Evolutionary conservation across 768 basidiomycete species (phyloP), one percentile per base, ranked within the genome.

Genomic region (Mycena vulgaris): DNA sequence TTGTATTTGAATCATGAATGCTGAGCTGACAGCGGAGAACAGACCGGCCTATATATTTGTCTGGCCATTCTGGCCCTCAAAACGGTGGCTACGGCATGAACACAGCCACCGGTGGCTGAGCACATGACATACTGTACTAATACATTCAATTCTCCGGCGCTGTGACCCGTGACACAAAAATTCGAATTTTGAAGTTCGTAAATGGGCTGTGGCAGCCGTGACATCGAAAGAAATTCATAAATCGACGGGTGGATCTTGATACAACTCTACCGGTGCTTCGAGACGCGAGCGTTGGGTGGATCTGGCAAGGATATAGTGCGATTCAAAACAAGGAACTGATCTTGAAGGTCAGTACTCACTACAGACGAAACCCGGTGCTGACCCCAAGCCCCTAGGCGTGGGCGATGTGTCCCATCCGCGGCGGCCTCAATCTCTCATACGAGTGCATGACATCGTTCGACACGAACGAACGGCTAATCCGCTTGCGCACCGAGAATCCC

Each of bases 321-420:
- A 62, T 79, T 39, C 74, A 80, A 49, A 68, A 73, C 16, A 62
- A 62, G 3, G 73, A 72, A 21, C 37, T 77, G 39, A 65, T 80
- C n/a, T 56, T 63, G 56, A 74, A 76, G 66, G 77, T 77, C 19
- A 47, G 74, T 31, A 39, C 47, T n/a, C 33, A 40, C 28, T 17
- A 5, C 17, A 21, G 14, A 4, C 9, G 11, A 13, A 45, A 2
- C 37, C 6, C 17, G 23, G 28, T 7, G 37, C 40, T 42, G 9
- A 42, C 40, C 16, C 31, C 14, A 14, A 37, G 40, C 19, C 19
- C 40, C 8, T 16, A 76, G 75, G 72, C 75, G 10, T 76, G 75
- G 53, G 37, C 35, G 23, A 62, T 67, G 58, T 76, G 75, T 47
- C 13, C 27, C 2, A 35, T 69, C 30, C 58, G 59, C 23, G 69